These are phyloP conservation scores for Diaporthe vaccinii DNA, from an alignment of 2,329 filamentous ascomycete species.

Conservation along the genomic window DNA sequence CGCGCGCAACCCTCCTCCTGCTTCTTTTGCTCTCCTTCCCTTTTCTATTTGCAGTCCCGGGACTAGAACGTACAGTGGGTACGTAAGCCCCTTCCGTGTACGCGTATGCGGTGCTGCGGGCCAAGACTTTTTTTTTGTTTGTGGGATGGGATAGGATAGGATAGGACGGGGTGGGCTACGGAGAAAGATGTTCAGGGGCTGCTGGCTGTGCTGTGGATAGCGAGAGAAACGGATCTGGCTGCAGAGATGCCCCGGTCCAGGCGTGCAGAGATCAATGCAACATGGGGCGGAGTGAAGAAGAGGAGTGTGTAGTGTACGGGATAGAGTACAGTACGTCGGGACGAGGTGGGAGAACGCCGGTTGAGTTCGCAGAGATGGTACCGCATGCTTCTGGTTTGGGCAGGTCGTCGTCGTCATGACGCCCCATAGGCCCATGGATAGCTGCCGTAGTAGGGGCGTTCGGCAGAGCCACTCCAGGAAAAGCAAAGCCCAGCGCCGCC, in stretches of 20 bases:
- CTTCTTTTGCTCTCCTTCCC: constrained; percentile 38
- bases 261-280: constrained; percentile 30
- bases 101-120: constrained; percentile 30
- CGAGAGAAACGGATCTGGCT: constrained; percentile 15
- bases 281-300: background rate
- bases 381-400: constrained; percentile 12
- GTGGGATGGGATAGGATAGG: background rate
- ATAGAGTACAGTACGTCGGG: background rate
- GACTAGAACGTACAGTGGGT: constrained; percentile 46
- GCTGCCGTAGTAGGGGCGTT: background rate
- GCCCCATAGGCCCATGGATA: background rate
- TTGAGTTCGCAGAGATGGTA: background rate
- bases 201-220: background rate
- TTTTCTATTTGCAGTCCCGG: constrained; percentile 37
- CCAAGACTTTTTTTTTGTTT: constrained; percentile 26
- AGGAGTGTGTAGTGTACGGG: background rate
- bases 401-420: constrained; percentile 39
- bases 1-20: background rate
- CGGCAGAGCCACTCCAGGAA: constrained; percentile 8
- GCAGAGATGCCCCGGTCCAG: constrained; percentile 25
- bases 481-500: constrained; percentile 3
- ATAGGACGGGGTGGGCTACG: background rate
- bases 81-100: constrained; percentile 42
- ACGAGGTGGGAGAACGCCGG: constrained; percentile 16
- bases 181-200: constrained; percentile 31